Percentiles rank a stretch among this genome's conserved stretches.
These are phyloP conservation scores for Aspergillus pseudotamarii DNA, from an alignment of 2,329 filamentous ascomycete species.

Conservation along the genomic window DNA sequence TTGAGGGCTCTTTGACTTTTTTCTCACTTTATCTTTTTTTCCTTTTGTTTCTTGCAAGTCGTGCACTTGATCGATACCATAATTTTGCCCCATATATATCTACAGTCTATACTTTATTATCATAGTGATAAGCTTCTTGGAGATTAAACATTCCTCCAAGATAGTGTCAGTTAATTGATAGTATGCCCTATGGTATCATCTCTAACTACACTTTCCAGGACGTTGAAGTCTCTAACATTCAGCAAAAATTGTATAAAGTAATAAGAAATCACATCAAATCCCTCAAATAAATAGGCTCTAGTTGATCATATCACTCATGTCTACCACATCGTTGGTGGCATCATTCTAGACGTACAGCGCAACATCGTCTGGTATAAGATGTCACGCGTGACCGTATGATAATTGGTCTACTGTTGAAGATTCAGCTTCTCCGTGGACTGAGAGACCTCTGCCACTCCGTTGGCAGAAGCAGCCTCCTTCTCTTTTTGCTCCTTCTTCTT, in stretches of 20 bases:
- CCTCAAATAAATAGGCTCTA: background rate
- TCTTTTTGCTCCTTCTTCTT: constrained; percentile 14
- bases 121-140: background rate
- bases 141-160: background rate
- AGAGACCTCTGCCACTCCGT: background rate
- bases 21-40: too few relatives aligned
- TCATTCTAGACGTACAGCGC: background rate
- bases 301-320: constrained; percentile 1
- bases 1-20: too few relatives aligned
- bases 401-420: background rate
- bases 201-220: background rate
- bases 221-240: background rate
- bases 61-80: too few relatives aligned
- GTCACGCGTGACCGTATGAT: background rate
- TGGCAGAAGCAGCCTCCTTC: constrained; percentile 2
- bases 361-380: background rate
- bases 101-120: background rate
- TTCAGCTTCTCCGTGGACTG: background rate
- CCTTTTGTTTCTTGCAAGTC: too few relatives aligned
- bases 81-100: too few relatives aligned
- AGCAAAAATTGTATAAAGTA: background rate
- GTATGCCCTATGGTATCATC: background rate
- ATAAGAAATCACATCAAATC: background rate
- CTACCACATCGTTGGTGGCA: background rate
- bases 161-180: background rate